A percentile compares a stretch with the other conserved stretches of the same genome.
Evolutionary conservation across 768 basidiomycete genomes (phyloP).

Genomic region (Phaffia australis): DNA sequence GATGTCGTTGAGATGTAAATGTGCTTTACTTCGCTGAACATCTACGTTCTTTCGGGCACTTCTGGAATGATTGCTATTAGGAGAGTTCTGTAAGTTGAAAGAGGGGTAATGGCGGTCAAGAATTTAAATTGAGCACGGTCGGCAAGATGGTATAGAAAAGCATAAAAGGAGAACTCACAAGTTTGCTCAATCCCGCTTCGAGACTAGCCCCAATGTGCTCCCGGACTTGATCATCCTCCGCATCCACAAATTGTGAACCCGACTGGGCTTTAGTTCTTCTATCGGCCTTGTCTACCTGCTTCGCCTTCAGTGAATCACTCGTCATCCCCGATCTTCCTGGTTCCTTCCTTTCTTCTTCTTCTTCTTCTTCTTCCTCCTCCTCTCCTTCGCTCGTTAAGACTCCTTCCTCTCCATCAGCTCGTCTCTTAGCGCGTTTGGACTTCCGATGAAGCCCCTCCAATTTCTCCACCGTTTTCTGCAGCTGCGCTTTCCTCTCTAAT

Average conservation of each 20-base stretch:
- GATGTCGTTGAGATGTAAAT: conserved; percentile 17
- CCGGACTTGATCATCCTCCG: conserved; percentile 52
- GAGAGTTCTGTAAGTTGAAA: conserved; percentile 28
- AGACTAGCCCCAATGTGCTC: conserved; percentile 80
- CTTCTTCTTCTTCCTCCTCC: conserved; percentile 30
- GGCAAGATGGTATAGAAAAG: background rate
- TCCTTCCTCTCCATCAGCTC: conserved; percentile 26
- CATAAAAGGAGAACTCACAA: conserved; percentile 36
- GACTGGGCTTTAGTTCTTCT: conserved; percentile 30
- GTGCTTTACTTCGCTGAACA: conserved; percentile 8
- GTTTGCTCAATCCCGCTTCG: conserved; percentile 47
- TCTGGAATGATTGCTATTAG: conserved; percentile 26
- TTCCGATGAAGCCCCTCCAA: conserved; percentile 53
- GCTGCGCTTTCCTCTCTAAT: conserved; percentile 34
- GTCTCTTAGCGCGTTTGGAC: conserved; percentile 9
- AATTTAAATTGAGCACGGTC: background rate
- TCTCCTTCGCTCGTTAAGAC: conserved; percentile 19
- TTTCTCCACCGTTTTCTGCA: conserved; percentile 47
- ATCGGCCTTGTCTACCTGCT: conserved; percentile 26
- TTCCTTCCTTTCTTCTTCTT: conserved; percentile 31
- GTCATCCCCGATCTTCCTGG: background rate
- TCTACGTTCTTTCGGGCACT: conserved; percentile 31
- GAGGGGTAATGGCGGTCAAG: background rate
- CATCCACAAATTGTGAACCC: conserved; percentile 51
- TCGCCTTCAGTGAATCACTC: too few relatives aligned